These are phyloP conservation scores for Coemansia guatemalensis DNA, from an alignment of 192 early-diverging fungal species.

Conservation along the genomic window DNA sequence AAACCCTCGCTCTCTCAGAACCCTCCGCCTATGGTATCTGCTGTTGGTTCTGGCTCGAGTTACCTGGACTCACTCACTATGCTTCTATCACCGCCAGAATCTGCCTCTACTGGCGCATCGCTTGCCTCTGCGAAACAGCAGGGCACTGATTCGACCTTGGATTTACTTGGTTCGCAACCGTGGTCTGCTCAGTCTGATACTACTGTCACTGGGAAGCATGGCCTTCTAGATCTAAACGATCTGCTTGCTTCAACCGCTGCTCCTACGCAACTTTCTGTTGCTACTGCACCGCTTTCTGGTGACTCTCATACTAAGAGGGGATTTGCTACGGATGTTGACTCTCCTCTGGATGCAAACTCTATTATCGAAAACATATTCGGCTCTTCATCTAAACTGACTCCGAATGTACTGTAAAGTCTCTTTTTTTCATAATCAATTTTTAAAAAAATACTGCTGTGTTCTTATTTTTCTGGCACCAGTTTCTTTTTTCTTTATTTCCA, in stretches of 20 bases:
- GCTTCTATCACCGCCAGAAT: constrained; percentile 33
- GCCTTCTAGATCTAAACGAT: constrained; percentile 27
- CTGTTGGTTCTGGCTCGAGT: background rate
- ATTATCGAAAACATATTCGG: constrained; percentile 21
- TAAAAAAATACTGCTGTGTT: background rate
- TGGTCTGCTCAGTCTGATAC: constrained; percentile 17
- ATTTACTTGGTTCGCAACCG: constrained; percentile 13
- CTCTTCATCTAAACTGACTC: background rate
- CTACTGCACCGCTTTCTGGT: background rate
- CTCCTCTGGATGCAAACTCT: constrained; percentile 3
- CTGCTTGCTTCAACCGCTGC: constrained; percentile 15
- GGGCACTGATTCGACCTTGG: background rate
- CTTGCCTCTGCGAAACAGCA: background rate
- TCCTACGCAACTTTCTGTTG: background rate
- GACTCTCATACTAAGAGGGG: background rate
- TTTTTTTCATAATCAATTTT: background rate
- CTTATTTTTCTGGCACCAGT: background rate
- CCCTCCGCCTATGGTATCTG: no score
- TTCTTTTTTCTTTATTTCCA: background rate
- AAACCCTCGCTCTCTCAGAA: no score
- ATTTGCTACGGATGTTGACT: background rate
- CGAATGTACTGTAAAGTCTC: constrained; percentile 1
- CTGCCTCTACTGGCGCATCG: constrained; percentile 3
- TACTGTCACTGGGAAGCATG: background rate
- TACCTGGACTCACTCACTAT: constrained; percentile 35